These are phyloP conservation scores for Kodamaea jinghongensis DNA, from an alignment of 805 yeast genomes.

Conservation along the genomic window DNA sequence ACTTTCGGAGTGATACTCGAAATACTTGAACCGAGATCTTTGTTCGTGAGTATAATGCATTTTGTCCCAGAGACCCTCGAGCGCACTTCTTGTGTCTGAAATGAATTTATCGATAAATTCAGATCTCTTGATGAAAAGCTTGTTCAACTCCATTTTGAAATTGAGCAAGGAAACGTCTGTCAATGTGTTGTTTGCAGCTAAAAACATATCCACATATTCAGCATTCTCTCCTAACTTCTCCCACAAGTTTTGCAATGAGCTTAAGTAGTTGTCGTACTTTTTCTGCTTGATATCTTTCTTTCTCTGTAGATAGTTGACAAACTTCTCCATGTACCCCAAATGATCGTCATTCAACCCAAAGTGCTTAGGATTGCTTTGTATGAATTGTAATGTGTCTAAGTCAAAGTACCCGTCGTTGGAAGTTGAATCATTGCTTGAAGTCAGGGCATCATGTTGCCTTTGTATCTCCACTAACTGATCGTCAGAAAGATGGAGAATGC, in stretches of 20 bases:
- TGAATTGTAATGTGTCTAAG: slow-evolving; percentile 35
- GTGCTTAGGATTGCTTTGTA: slow-evolving; percentile 34
- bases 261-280: slow-evolving; percentile 32
- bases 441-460: slow-evolving; percentile 20
- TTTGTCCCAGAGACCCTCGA: slow-evolving; percentile 59
- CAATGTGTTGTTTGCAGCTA: slow-evolving; percentile 45
- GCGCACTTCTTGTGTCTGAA: slow-evolving; percentile 54
- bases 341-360: slow-evolving; percentile 40
- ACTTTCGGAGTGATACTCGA: slow-evolving; percentile 26
- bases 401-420: slow-evolving; percentile 34
- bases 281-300: slow-evolving; percentile 35
- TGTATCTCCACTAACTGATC: slow-evolving; percentile 34
- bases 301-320: slow-evolving; percentile 29
- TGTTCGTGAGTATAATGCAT: slow-evolving; percentile 58
- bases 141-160: slow-evolving; percentile 53
- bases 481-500: slow-evolving; percentile 28
- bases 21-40: slow-evolving; percentile 45
- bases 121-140: slow-evolving; percentile 59
- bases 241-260: slow-evolving; percentile 55
- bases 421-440: slow-evolving; percentile 9
- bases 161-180: slow-evolving; percentile 47
- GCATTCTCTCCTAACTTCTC: slow-evolving; percentile 49
- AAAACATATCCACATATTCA: slow-evolving; percentile 40
- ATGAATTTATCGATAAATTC: slow-evolving; percentile 68
- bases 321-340: slow-evolving; percentile 28